Percentiles rank a stretch among this genome's conserved stretches.
phyloP scores from a whole-genome alignment of 768 basidiomycete genomes.

The Termitomyces sp. region DNA sequence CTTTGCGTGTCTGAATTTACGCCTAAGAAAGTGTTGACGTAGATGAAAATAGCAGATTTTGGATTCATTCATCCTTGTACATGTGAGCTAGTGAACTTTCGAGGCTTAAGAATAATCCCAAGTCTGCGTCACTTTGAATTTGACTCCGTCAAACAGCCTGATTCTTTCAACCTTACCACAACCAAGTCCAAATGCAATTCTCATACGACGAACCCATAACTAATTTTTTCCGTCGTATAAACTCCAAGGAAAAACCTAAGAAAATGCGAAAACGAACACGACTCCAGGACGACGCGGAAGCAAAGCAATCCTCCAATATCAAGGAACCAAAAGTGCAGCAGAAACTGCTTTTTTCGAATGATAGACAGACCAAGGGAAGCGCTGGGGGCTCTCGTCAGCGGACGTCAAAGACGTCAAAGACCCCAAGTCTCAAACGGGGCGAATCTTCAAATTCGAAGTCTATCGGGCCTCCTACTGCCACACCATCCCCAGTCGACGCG shows the following conservation, averaged over 20 bases:
- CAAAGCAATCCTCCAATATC: background rate
- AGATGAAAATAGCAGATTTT: too few species aligned
- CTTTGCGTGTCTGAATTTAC: too few species aligned
- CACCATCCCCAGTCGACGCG: conserved; percentile 3
- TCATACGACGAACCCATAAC: conserved; percentile 20
- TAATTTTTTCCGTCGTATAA: conserved; percentile 18
- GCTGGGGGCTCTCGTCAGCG: background rate
- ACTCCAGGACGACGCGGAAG: conserved; percentile 4
- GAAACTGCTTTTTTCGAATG: conserved; percentile 5
- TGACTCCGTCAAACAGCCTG: background rate
- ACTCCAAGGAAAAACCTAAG: conserved; percentile 3
- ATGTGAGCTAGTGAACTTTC: too few species aligned
- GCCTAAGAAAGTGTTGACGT: too few species aligned
- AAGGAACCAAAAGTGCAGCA: conserved; percentile 11
- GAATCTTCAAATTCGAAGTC: conserved; percentile 5
- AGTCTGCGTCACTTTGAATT: background rate
- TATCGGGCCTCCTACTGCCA: background rate
- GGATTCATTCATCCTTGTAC: too few species aligned
- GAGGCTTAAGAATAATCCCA: too few species aligned
- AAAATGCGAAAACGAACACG: conserved; percentile 14
- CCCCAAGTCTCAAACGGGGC: background rate
- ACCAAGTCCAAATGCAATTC: conserved; percentile 9
- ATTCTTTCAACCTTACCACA: background rate
- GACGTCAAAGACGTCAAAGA: background rate
- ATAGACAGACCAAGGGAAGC: background rate